Evolutionary conservation across 495 filamentous ascomycete genomes (phyloP).

Genomic region (Viridothelium virens): DNA sequence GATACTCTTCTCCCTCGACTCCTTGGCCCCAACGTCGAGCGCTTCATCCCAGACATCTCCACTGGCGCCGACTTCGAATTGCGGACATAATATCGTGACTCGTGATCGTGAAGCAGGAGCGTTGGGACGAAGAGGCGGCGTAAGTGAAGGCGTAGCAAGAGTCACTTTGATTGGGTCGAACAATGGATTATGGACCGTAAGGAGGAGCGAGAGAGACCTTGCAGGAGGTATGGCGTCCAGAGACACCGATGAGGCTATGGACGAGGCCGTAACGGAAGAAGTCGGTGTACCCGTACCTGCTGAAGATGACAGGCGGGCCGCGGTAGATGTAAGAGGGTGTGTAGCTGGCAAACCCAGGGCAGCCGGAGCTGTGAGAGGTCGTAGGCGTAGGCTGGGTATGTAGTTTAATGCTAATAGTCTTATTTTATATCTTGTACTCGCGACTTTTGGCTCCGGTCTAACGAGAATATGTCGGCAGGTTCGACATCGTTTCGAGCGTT

Average conservation of each 20-base stretch:
- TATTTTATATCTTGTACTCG: constrained; percentile 79
- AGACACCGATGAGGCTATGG: not conserved
- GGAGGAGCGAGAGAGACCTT: constrained; percentile 36
- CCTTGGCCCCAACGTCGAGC: constrained; percentile 32
- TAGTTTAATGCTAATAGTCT: constrained; percentile 80
- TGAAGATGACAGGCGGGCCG: not conserved
- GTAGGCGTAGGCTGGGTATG: constrained; percentile 64
- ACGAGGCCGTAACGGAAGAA: not conserved
- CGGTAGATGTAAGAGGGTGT: constrained; percentile 10
- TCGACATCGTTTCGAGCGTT: constrained; percentile 85
- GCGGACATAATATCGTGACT: constrained; percentile 87
- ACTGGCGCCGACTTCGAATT: constrained; percentile 92
- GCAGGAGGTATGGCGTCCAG: constrained; percentile 7
- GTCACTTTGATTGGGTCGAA: constrained; percentile 84
- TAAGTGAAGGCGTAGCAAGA: constrained; percentile 73
- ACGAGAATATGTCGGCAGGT: constrained; percentile 90
- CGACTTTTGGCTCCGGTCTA: constrained; percentile 85
- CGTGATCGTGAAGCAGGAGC: constrained; percentile 43
- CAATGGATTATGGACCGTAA: constrained; percentile 87
- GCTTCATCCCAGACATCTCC: constrained; percentile 96
- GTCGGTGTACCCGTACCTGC: not conserved
- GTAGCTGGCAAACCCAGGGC: not conserved
- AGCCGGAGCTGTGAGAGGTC: constrained; percentile 16
- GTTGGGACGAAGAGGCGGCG: constrained; percentile 58
- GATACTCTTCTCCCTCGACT: constrained; percentile 6